Percentiles rank a stretch among this genome's conserved stretches.
Conservation (phyloP, 495 filamentous ascomycete species). For the Xylaria castorea region DNA sequence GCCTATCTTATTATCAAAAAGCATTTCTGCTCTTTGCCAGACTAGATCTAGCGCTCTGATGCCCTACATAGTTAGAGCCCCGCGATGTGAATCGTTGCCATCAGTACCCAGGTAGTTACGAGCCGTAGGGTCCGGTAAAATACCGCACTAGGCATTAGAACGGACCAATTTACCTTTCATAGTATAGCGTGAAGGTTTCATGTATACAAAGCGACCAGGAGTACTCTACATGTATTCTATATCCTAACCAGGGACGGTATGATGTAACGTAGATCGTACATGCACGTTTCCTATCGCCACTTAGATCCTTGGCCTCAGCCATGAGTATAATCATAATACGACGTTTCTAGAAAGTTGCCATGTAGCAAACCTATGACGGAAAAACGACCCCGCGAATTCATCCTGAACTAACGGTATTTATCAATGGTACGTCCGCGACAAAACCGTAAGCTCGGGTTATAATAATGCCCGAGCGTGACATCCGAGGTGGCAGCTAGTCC, state of each 20-base stretch:
- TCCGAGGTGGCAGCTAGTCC: neutral
- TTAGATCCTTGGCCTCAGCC: neutral
- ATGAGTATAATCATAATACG: neutral
- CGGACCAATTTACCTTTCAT: neutral
- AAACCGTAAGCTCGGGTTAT: neutral
- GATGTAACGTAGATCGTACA: neutral
- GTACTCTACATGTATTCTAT: neutral
- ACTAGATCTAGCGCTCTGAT: neutral
- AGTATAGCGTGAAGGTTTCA: neutral
- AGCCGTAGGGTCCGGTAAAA: neutral
- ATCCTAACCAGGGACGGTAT: no score
- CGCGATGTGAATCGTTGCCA: neutral
- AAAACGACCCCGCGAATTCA: no score
- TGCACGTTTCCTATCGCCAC: neutral
- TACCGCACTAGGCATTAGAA: neutral
- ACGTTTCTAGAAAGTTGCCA: neutral
- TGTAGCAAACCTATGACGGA: no score
- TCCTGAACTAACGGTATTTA: no score
- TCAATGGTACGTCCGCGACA: no score
- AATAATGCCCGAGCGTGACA: neutral
- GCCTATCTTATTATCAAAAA: neutral
- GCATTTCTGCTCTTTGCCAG: neutral
- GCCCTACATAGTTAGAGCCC: neutral
- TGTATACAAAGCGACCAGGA: neutral
- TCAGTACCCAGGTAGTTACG: neutral